These are phyloP conservation scores for Noccaea bulbosa DNA, from an alignment of 345 rosid genomes.

Conservation along the genomic window DNA sequence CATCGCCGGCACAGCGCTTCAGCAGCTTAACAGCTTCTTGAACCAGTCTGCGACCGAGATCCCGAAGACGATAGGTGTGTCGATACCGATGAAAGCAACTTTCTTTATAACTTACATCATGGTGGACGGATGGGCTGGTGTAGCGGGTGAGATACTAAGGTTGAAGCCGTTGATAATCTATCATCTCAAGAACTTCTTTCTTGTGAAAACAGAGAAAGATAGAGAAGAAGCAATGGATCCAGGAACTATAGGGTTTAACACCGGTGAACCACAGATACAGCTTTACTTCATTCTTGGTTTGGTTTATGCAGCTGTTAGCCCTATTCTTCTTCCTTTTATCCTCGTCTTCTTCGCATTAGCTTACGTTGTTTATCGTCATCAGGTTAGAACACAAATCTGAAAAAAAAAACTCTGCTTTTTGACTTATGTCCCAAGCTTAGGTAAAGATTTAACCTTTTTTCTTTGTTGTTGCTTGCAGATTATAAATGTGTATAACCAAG, in stretches of 20 bases:
- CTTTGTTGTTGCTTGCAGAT: conserved; percentile 49
- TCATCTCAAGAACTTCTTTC: conserved; percentile 76
- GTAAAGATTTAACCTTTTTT: background rate
- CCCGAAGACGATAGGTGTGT: conserved; percentile 82
- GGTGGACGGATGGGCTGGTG: conserved; percentile 99
- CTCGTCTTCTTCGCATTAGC: conserved; percentile 83
- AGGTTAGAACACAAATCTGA: conserved; percentile 48
- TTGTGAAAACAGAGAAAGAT: conserved; percentile 94
- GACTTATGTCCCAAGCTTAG: background rate
- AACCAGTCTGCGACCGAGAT: conserved; percentile 89
- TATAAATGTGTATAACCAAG: conserved; percentile 91
- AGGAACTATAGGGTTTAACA: conserved; percentile 85
- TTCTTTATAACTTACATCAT: conserved; percentile 93
- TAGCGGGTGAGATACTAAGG: conserved; percentile 89
- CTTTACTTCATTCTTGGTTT: conserved; percentile 95
- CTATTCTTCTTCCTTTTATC: conserved; percentile 86
- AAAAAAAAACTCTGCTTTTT: background rate
- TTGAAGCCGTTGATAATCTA: conserved; percentile 77
- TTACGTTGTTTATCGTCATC: conserved; percentile 88
- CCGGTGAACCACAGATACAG: conserved; percentile 94
- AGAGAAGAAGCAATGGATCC: conserved; percentile 98
- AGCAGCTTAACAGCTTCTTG: conserved; percentile 77
- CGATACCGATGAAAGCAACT: conserved; percentile 97
- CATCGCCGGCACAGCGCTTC: conserved; percentile 90
- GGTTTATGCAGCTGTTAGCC: conserved; percentile 88